Conservation (phyloP, 2,329 filamentous ascomycete genomes). For the Colletotrichum orbiculare region DNA sequence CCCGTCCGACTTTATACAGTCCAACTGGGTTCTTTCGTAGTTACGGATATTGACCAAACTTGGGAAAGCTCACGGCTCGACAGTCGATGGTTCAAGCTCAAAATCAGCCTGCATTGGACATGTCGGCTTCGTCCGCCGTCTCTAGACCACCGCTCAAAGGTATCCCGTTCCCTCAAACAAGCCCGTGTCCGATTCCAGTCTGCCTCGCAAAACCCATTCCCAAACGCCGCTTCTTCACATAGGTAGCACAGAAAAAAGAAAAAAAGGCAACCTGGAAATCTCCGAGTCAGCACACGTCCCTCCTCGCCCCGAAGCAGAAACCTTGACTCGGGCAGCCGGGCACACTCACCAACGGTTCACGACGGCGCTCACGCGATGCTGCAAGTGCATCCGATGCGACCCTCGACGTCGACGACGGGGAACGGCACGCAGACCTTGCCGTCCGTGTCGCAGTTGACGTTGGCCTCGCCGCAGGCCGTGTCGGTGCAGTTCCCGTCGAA, state of each 20-base stretch:
- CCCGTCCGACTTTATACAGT: too few relatives aligned
- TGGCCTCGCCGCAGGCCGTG: constrained; percentile 15
- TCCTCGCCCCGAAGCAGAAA: not conserved
- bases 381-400: constrained; percentile 28
- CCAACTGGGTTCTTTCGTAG: too few relatives aligned
- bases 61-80: too few relatives aligned
- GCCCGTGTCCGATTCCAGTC: too few relatives aligned
- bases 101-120: too few relatives aligned
- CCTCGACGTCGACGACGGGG: constrained; percentile 23
- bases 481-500: constrained; percentile 30
- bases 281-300: not conserved
- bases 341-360: not conserved
- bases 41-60: too few relatives aligned
- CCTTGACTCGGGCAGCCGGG: not conserved
- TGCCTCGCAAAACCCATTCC: not conserved
- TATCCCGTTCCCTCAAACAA: too few relatives aligned
- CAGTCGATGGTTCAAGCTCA: too few relatives aligned
- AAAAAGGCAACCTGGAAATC: not conserved
- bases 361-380: constrained; percentile 7
- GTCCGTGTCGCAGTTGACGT: constrained; percentile 26
- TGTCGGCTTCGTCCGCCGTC: too few relatives aligned
- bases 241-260: not conserved
- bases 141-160: too few relatives aligned
- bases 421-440: constrained; percentile 34
- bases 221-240: constrained; percentile 11